A percentile compares a stretch with the other conserved stretches of the same genome.
phyloP scores from a whole-genome alignment of 2,329 filamentous ascomycete genomes.

The Colletotrichum limetticola region DNA sequence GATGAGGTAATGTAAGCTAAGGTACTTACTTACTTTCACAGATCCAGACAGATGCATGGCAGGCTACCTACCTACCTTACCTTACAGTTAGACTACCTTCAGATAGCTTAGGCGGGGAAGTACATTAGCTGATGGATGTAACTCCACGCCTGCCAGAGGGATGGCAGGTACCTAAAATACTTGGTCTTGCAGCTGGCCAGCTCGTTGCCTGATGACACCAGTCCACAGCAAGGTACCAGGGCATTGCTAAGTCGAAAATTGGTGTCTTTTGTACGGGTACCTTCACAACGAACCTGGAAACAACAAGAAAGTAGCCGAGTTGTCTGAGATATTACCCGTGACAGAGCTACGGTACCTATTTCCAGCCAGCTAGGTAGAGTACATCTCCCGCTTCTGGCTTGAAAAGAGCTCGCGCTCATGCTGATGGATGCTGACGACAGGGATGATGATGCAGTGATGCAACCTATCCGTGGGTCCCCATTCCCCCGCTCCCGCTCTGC shows the following conservation, averaged over 20 bases:
- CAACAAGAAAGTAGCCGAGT: background rate
- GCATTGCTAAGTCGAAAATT: background rate
- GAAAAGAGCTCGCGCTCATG: background rate
- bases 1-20: background rate
- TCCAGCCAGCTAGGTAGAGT: background rate
- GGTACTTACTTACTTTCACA: background rate
- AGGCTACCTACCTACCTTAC: too few relatives aligned
- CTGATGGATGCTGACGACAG: constrained; percentile 6
- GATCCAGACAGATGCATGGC: background rate
- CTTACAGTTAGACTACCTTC: background rate
- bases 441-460: constrained; percentile 20
- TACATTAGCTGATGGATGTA: background rate
- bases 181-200: background rate
- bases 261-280: background rate
- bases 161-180: background rate
- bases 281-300: background rate
- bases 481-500: constrained; percentile 20
- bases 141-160: background rate
- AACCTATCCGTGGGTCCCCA: background rate
- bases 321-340: background rate
- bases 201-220: background rate
- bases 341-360: background rate
- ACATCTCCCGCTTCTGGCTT: background rate
- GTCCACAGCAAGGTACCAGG: background rate
- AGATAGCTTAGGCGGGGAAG: background rate